Evolutionary conservation across 176 grass and related monocot genomes (phyloP).

Genomic region (Carex pumila): DNA sequence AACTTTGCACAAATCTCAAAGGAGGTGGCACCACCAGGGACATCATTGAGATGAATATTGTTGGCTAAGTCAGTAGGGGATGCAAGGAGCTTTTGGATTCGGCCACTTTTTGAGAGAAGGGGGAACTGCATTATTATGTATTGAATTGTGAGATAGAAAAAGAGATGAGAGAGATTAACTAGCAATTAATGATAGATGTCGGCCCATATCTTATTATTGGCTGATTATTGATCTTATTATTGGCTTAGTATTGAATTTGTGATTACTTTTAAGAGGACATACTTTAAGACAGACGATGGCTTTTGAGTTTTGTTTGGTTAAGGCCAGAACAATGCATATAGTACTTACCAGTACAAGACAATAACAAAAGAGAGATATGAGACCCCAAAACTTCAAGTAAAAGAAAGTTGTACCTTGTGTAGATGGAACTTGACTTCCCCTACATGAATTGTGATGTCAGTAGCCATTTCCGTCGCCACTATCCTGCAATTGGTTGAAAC

Average conservation of each 20-base stretch:
- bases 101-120: conserved; percentile 76
- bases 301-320: neutral
- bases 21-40: conserved; percentile 77
- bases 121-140: conserved; percentile 56
- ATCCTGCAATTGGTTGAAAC: conserved; percentile 50
- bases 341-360: neutral
- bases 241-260: neutral
- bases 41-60: conserved; percentile 67
- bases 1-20: conserved; percentile 98
- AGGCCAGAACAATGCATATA: neutral
- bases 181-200: neutral
- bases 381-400: neutral
- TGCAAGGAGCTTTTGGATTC: conserved; percentile 70
- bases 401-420: conserved; percentile 66
- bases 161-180: neutral
- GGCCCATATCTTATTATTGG: neutral
- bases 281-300: neutral
- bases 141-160: neutral
- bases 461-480: conserved; percentile 53
- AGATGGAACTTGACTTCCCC: conserved; percentile 75
- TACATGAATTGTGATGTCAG: conserved; percentile 64
- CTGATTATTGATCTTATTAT: neutral
- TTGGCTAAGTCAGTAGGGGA: conserved; percentile 45
- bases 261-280: neutral
- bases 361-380: neutral